Base-by-base conservation (phyloP, 1,284 basidiomycete species). In the Porogramme epimiltina region DNA sequence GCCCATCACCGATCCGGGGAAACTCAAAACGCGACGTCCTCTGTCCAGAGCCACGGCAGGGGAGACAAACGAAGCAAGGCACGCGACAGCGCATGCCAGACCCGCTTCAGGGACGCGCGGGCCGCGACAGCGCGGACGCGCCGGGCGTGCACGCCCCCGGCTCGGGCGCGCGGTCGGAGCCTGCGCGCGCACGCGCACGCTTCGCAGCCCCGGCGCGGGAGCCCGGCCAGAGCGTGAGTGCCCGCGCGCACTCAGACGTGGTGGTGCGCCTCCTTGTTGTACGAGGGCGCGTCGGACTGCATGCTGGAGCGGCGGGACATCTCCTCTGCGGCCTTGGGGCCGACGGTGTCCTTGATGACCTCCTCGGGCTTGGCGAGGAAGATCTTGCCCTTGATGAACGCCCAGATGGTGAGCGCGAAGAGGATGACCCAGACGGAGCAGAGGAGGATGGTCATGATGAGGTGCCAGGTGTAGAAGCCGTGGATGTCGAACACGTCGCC, bases 381-480 rank as follows among this genome's bases (percentile, higher is more conserved):
- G n/a, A 79, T 78, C 37, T 71, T 60, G 16, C 76, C 77, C 51
- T 70, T 70, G 60, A 62, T 69, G 61, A 78, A 77, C 3, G 76
- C 77, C 36, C 70, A 28, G n/a, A 64, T 45, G 0, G 76, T 79
- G 48, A 79, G 62, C 37, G 66, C 51, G 58, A 76, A 71, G 23
- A 78, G 65, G 23, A 76, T 56, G 25, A 64, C 49, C 76, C 77
- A 78, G 20, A 70, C 70, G 9, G 64, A 37, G 53, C 64, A 68
- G 69, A 79, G 73, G 42, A 72, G 22, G 42, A 72, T 52, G 1
- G 70, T 61, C 66, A 78, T 70, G 51, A 74, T 57, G n/a, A 68
- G 45, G 60, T 78, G 77, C 55, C 77, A 52, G 51, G 63, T 55
- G 54, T 63, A 66, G 58, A 78, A 74, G 1, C 72, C 74, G 16